A percentile compares a stretch with the other conserved stretches of the same genome.
Evolutionary conservation across 306 rosid species (phyloP).

Genomic region (Pterocarpus santalinus): DNA sequence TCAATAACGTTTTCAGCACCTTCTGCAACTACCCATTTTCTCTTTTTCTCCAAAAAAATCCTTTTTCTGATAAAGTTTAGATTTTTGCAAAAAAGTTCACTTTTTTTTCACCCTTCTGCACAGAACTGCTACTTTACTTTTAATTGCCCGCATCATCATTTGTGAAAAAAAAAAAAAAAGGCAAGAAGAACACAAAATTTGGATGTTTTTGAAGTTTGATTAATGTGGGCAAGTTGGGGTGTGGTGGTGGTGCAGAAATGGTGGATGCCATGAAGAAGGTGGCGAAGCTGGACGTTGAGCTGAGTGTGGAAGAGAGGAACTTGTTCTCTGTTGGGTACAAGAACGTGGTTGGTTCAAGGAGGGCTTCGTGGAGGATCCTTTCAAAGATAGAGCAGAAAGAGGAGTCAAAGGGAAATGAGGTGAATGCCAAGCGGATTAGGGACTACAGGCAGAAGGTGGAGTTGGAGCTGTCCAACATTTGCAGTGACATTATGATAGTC

Average conservation of each 20-base stretch:
- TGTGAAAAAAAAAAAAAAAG: neutral
- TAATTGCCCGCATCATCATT: constrained; percentile 18
- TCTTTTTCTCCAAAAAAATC: neutral
- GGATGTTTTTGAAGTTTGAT: neutral
- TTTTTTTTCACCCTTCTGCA: neutral
- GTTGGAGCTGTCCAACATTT: constrained; percentile 53
- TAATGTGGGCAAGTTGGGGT: neutral
- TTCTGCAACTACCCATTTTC: constrained; percentile 24
- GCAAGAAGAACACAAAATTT: neutral
- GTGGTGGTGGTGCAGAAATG: constrained; percentile 48
- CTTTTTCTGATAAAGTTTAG: constrained; percentile 34
- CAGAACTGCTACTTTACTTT: constrained; percentile 1
- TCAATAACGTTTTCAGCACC: neutral
- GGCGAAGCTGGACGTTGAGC: constrained; percentile 53
- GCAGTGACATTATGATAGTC: constrained; percentile 56
- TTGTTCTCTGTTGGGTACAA: constrained; percentile 60
- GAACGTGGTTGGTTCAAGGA: constrained; percentile 55
- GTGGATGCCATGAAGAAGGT: constrained; percentile 55
- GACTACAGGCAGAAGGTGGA: constrained; percentile 54
- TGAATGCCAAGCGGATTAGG: constrained; percentile 48
- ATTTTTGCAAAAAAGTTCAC: constrained; percentile 10
- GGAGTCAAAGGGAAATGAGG: constrained; percentile 55
- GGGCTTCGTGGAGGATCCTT: constrained; percentile 61
- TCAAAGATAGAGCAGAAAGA: constrained; percentile 57
- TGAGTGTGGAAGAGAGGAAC: constrained; percentile 60